Percentiles rank a stretch among this genome's conserved stretches.
These are phyloP conservation scores for Melaleuca quinquenervia DNA, from an alignment of 345 rosid species.

Conservation along the genomic window DNA sequence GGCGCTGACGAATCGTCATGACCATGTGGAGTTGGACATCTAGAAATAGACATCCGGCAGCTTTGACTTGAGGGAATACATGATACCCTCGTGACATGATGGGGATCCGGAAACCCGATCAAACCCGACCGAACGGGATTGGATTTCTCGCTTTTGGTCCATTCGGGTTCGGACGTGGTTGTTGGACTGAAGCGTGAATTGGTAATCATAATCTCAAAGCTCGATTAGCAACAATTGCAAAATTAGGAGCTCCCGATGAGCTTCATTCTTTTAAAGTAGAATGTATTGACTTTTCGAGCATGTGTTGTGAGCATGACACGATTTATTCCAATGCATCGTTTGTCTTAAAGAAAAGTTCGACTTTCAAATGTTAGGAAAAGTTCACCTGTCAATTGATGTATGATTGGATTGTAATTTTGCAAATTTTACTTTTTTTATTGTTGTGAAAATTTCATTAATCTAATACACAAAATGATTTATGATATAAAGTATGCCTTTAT, in stretches of 20 bases:
- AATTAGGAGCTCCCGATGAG: not conserved
- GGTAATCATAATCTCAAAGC: not conserved
- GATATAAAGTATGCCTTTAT: not conserved
- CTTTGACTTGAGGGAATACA: not conserved
- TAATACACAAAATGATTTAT: not conserved
- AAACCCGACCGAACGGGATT: fast-evolving
- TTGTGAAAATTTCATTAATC: not conserved
- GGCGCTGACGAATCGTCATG: not conserved
- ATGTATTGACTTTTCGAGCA: not conserved
- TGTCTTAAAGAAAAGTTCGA: not conserved
- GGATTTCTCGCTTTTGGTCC: not conserved
- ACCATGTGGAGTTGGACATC: not conserved
- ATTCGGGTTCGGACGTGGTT: not conserved
- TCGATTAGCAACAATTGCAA: not conserved
- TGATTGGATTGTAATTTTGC: not conserved
- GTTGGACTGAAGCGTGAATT: not conserved
- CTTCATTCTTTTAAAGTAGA: not conserved
- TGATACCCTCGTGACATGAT: not conserved
- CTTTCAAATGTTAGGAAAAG: not conserved
- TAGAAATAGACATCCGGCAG: not conserved
- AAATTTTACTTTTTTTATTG: not conserved
- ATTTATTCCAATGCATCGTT: not conserved
- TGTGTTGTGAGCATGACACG: not conserved
- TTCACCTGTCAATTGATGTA: not conserved
- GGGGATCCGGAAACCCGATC: not conserved